phyloP scores from a whole-genome alignment of 768 basidiomycete genomes.

The Tylopilus sp. region DNA sequence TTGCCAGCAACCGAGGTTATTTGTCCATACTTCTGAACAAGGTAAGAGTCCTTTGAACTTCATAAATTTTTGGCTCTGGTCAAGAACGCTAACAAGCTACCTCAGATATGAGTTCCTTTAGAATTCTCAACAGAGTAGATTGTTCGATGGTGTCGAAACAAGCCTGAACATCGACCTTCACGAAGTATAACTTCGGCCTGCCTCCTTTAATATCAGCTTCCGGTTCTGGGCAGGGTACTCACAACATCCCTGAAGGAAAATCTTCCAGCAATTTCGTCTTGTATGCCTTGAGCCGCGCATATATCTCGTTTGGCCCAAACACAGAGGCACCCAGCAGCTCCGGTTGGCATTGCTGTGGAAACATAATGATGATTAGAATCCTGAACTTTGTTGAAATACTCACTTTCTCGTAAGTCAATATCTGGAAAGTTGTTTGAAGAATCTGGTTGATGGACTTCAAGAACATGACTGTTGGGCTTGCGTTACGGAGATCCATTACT shows the following conservation, averaged over 20 bases:
- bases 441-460: constrained; percentile 83
- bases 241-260: constrained; percentile 49
- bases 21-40: constrained; percentile 67
- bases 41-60: constrained; percentile 58
- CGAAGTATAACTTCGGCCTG: constrained; percentile 90
- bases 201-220: not conserved
- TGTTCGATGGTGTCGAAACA: constrained; percentile 98
- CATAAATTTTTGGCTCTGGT: not conserved
- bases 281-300: constrained; percentile 66
- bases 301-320: constrained; percentile 80
- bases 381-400: not conserved
- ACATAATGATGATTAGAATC: not conserved
- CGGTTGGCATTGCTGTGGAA: constrained; percentile 54
- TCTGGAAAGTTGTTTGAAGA: constrained; percentile 79
- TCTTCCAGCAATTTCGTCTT: constrained; percentile 48
- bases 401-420: constrained; percentile 87
- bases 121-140: constrained; percentile 72
- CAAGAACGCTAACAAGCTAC: constrained; percentile 32
- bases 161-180: constrained; percentile 93
- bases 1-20: constrained; percentile 55
- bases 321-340: constrained; percentile 77
- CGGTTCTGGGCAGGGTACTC: constrained; percentile 12
- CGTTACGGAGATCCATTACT: not conserved
- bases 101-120: constrained; percentile 70
- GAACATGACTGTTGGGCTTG: not conserved